A percentile compares a stretch with the other conserved stretches of the same genome.
These are phyloP conservation scores for Alternaria incomplexa DNA, from an alignment of 2,329 filamentous ascomycete species.

Conservation along the genomic window DNA sequence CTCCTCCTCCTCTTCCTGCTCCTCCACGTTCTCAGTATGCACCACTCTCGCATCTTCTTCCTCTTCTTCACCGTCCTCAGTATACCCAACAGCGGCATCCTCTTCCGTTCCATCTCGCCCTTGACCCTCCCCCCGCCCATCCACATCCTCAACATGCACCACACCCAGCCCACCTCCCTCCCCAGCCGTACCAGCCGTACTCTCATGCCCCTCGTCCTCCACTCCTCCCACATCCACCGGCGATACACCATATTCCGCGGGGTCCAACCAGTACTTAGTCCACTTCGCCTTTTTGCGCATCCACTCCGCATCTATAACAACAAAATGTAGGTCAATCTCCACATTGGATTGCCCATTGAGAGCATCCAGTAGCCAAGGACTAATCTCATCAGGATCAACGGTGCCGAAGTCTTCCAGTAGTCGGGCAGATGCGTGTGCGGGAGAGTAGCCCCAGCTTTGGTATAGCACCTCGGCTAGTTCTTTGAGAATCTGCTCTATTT, in stretches of 20 bases:
- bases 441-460: neutral
- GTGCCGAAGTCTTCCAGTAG: neutral
- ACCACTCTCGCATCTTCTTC: neutral
- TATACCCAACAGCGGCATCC: neutral
- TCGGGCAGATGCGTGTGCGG: neutral
- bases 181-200: neutral
- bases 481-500: neutral
- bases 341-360: neutral
- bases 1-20: neutral
- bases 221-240: neutral
- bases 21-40: neutral
- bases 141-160: neutral
- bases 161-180: neutral
- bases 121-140: neutral
- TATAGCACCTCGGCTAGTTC: neutral
- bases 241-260: neutral
- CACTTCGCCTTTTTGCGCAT: neutral
- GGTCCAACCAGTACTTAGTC: neutral
- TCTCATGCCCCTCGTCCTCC: neutral
- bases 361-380: neutral
- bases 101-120: neutral
- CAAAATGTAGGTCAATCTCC: neutral
- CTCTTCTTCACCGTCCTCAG: neutral
- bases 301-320: neutral
- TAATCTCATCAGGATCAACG: neutral